Base-by-base conservation (phyloP, 495 filamentous ascomycete species). In the Penicillium bialowiezense region DNA sequence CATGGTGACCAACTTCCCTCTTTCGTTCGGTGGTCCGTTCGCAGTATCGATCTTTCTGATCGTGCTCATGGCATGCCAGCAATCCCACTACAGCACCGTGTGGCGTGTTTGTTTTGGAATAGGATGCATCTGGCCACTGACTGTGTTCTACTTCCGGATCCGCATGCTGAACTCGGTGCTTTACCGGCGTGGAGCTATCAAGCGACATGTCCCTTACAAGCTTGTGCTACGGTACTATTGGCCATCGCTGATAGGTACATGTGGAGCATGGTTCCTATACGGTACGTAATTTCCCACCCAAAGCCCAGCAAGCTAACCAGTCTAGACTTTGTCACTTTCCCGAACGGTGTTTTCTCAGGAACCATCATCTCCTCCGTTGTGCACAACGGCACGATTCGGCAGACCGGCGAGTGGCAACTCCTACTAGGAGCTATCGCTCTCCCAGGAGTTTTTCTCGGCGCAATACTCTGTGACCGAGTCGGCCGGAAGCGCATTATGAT, bases 401-500 rank as follows among this genome's bases (percentile, higher is more conserved):
- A 61, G 20, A 75, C 73, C 1, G 71, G 48, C 20, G 72, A 77
- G 56, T 80, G 76, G 74, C 72, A 75, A 40, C 64, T 79, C 17
- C 65, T 80, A 2, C 70, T 79, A 8, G 72, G 68, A 17, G 58
- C 64, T 17, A 58, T 79, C 20, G 51, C 71, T 8, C 55, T 80
- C 0, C 77, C 77, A 0, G 77, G 77, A 7, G 74, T 77, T 13
- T 68, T 80, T 50, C 54, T 80, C 46, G 77, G 77, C 7, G 77
- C 76, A 0, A 53, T 56, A 14, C 67, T 80, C 1, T 77, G 72
- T 44, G 68, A 79, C 37, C 48, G 54, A 2, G 50, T 79, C 14
- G 77, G 77, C 4, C 68, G 77, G 0, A 76, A 77, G 43, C 62
- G 68, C 3, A 71, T 71, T n/a, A 78, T 78, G 74, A 79, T 79